Conservation (phyloP, 306 rosid species). For the Trifolium subterraneum region DNA sequence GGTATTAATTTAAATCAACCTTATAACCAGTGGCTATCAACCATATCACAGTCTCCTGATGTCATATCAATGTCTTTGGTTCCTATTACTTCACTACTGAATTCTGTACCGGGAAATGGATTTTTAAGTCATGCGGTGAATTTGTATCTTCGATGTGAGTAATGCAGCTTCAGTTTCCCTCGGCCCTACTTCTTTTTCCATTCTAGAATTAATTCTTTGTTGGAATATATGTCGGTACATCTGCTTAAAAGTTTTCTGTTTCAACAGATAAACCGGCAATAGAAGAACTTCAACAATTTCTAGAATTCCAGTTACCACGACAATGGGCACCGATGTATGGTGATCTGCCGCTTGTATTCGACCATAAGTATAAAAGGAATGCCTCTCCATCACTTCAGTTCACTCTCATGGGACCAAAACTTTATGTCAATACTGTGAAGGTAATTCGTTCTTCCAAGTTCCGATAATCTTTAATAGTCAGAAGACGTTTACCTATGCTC, state of each 20-base stretch:
- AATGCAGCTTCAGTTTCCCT: background rate
- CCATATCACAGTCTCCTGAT: slow-evolving; percentile 75
- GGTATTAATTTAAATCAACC: slow-evolving; percentile 69
- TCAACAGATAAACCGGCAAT: slow-evolving; percentile 84
- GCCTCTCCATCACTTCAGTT: slow-evolving; percentile 78
- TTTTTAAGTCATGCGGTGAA: slow-evolving; percentile 82
- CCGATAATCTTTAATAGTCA: background rate
- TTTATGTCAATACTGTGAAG: slow-evolving; percentile 83
- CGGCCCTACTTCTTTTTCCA: background rate
- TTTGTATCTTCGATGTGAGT: slow-evolving; percentile 92
- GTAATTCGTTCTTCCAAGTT: slow-evolving; percentile 47
- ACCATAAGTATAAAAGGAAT: slow-evolving; percentile 61
- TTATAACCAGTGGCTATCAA: slow-evolving; percentile 82
- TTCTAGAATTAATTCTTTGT: background rate
- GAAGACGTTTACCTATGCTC: too few relatives aligned
- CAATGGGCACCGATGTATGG: slow-evolving; percentile 94
- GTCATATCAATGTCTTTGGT: slow-evolving; percentile 84
- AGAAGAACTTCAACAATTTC: slow-evolving; percentile 90
- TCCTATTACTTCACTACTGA: slow-evolving; percentile 82
- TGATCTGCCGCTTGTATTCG: slow-evolving; percentile 74
- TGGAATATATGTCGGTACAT: background rate
- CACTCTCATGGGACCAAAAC: slow-evolving; percentile 83
- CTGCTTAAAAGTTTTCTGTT: slow-evolving; percentile 28
- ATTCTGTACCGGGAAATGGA: slow-evolving; percentile 75
- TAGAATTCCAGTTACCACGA: slow-evolving; percentile 87